Evolutionary conservation across 2,329 filamentous ascomycete species (phyloP), one percentile per base, ranked within the genome.

Genomic region (Colletotrichum sp.): DNA sequence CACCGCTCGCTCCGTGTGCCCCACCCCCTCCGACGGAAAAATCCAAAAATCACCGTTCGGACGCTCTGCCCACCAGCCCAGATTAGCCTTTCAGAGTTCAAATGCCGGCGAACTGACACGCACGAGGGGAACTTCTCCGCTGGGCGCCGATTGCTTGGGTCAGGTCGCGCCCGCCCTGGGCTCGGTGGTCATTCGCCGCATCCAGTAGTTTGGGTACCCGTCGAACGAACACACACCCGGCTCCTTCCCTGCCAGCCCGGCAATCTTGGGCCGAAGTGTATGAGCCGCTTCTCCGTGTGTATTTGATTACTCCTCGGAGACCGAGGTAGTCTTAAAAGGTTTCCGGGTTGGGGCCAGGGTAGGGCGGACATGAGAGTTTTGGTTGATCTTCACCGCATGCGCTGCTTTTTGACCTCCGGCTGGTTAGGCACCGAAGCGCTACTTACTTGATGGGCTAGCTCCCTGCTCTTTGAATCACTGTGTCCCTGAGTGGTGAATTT

Each of bases 1-100:
- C 72, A 30, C 62, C 60, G 52, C 18, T 26, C 52, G 72, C 72
- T 67, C 68, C 68, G 62, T 75, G 68, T 75, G 66, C 49, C 32
- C 59, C 15, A 3, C 24, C 26, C 66, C 18, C 44, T 57, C 15
- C 26, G 30, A 28, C 10, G 36, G 18, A 57, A 49, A 44, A 49
- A 32, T 44, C 18, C 21, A 49, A 49, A 49, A 49, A 49, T 18
- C 59, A 32, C 72, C 72, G 68, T 75, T 75, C 68, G 60, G 30
- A 72, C 60, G 72, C 68, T 36, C 32, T 49, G 39, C 39, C 39
- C 39, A 49, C 39, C 39, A 49, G 26, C 60, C 16, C 36, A 16
- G 21, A 34, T 36, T 30, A 21, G 6, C 52, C 52, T 62, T 21
- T 39, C 18, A 49, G 18, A 62, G 28, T 71, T 32, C 30, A 21